Base-by-base conservation (phyloP, 1,139 yeast genomes). In the Magnusiomyces ingens region DNA sequence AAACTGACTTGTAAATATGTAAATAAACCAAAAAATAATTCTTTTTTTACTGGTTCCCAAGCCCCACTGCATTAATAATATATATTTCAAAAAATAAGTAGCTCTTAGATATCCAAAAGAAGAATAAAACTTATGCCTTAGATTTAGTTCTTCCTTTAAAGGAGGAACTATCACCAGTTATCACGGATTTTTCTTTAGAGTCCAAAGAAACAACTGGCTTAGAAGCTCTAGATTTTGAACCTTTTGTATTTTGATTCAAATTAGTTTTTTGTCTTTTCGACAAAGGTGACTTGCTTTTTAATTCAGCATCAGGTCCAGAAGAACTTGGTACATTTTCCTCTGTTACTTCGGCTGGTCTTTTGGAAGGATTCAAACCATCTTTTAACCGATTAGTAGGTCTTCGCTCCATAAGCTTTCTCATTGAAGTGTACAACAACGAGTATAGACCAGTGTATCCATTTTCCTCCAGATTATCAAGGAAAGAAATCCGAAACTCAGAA, bases 401-500 rank as follows among this genome's bases (percentile, higher is more conserved):
- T 6, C 45, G 19, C 3, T 21, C 57, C 52, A 55, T 57, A 22
- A 59, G 50, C 18, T 57, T 50, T 42, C 54, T 54, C 54, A 59
- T 53, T 1, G 61, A 52, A 10, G 53, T 53, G 42, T 56, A 54
- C 5, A 58, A 50, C 8, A 59, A 43, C 13, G 36, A 36, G 22
- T 49, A 44, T n/a, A 60, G 21, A 1, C 64, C 64, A 2, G 32
- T 41, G 40, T 54, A 59, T 5, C 64, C 64, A 3, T 51, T 45
- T 2, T 43, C 36, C 29, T 56, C 50, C 32, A 61, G 48, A n/a
- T 41, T 50, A 26, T 55, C 52, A 42, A 61, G 48, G 18, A 59
- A 51, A 10, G 52, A 57, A 10, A 52, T 45, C 26, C 60, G 47
- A 43, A 61, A 60, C 17, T 59, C 60, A 26, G 56, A 55, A 42